A percentile compares a stretch with the other conserved stretches of the same genome.
Conservation (phyloP, 345 rosid species). For the Syzygium oleosum region DNA sequence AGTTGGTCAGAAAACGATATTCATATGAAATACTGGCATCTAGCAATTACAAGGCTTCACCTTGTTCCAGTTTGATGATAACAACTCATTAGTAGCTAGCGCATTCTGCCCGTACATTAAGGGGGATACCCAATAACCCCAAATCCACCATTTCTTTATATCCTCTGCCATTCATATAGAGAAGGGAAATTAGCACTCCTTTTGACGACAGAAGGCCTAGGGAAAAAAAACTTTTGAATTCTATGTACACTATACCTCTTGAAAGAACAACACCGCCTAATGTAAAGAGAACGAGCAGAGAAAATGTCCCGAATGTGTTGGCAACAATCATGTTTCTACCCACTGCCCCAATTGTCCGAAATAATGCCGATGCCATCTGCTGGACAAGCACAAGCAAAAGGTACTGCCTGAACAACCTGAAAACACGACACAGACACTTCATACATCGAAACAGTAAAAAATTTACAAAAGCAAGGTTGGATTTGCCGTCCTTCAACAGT, state of each 20-base stretch:
- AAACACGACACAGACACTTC: neutral
- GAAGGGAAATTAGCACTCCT: neutral
- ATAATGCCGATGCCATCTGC: slow-evolving; percentile 35
- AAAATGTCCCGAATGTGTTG: slow-evolving; percentile 31
- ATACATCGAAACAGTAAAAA: neutral
- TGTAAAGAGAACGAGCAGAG: slow-evolving; percentile 12
- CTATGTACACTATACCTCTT: slow-evolving; percentile 5
- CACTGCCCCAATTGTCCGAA: slow-evolving; percentile 24
- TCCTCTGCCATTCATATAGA: slow-evolving; percentile 17
- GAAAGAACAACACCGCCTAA: slow-evolving; percentile 34
- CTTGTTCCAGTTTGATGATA: slow-evolving; percentile 39
- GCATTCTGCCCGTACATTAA: slow-evolving; percentile 62
- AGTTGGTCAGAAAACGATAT: neutral
- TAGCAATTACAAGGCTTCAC: slow-evolving; percentile 10
- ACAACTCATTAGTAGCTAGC: slow-evolving; percentile 36
- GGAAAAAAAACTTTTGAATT: neutral
- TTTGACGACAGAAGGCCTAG: neutral
- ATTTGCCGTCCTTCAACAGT: neutral
- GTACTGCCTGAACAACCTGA: slow-evolving; percentile 39
- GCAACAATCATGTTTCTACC: slow-evolving; percentile 42
- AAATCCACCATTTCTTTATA: slow-evolving; percentile 50
- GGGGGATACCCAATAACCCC: slow-evolving; percentile 57
- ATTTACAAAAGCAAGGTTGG: neutral
- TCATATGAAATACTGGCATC: neutral
- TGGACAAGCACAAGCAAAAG: slow-evolving; percentile 19